phyloP scores from a whole-genome alignment of 371 early-diverging fungal species.

The Rhizopus sp. region DNA sequence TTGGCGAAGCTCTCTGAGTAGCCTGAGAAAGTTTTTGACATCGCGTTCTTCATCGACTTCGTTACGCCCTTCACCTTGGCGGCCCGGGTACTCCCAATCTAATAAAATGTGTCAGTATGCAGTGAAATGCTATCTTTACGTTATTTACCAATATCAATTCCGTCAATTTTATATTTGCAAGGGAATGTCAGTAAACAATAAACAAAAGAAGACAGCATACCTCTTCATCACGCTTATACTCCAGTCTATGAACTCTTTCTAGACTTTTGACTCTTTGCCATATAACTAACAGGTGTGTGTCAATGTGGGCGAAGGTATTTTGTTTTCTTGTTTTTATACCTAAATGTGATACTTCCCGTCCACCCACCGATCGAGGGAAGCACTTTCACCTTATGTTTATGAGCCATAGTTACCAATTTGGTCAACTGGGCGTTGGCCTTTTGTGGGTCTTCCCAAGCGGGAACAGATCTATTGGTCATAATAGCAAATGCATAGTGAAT shows the following conservation, averaged over 20 bases:
- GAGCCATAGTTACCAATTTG: conserved; percentile 49
- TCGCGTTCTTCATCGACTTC: conserved; percentile 36
- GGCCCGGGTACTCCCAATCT: conserved; percentile 69
- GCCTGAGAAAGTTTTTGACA: conserved; percentile 40
- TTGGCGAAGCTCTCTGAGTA: conserved; percentile 62
- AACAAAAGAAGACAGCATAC: conserved; percentile 1
- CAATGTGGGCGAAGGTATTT: not conserved
- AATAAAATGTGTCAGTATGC: not conserved
- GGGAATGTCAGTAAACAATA: not conserved
- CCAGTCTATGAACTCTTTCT: conserved; percentile 49
- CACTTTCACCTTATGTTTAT: conserved; percentile 48
- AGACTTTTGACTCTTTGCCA: conserved; percentile 39
- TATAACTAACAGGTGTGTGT: conserved; percentile 10
- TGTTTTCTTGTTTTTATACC: conserved; percentile 19
- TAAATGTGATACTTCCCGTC: conserved; percentile 68
- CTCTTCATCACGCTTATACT: conserved; percentile 29
- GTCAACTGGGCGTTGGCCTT: conserved; percentile 26
- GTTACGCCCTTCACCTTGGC: conserved; percentile 60
- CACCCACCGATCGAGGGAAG: conserved; percentile 71
- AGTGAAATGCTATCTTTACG: not conserved
- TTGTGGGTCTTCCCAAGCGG: conserved; percentile 34
- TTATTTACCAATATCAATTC: conserved; percentile 39
- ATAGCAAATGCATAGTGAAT: conserved; percentile 60
- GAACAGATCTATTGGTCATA: conserved; percentile 25
- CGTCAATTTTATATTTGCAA: conserved; percentile 31